Evolutionary conservation across 148 eudicot genomes (phyloP).

Genomic region (Diospyros kaki): DNA sequence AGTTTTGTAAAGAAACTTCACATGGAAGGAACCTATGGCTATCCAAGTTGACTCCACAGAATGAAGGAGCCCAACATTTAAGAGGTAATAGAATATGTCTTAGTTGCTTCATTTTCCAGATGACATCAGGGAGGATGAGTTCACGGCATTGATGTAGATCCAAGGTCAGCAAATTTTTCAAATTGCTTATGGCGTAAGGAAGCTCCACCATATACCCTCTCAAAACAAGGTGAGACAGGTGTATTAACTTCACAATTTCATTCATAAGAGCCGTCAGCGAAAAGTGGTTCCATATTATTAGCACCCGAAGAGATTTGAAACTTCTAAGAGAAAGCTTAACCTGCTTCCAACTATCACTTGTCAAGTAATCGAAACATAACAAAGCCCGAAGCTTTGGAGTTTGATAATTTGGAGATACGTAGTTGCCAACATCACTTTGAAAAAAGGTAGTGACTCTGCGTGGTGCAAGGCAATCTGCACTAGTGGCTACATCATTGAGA

Average conservation of each 20-base stretch:
- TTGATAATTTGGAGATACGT: neutral
- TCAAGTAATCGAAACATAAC: neutral
- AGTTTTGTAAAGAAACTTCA: too few species aligned
- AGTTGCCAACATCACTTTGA: too few species aligned
- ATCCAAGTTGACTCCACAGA: neutral
- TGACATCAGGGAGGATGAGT: neutral
- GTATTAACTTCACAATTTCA: conserved; percentile 8
- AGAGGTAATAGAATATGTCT: neutral
- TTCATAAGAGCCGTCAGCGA: neutral
- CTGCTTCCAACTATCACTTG: neutral
- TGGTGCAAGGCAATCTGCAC: neutral
- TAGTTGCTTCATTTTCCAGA: neutral
- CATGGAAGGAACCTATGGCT: neutral
- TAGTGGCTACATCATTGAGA: neutral
- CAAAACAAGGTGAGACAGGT: conserved; percentile 2
- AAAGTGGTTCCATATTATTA: too few species aligned
- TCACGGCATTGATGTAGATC: neutral
- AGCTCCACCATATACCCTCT: neutral
- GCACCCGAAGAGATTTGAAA: neutral
- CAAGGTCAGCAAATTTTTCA: conserved; percentile 2
- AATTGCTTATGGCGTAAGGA: conserved; percentile 2
- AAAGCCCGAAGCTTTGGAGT: conserved; percentile 5
- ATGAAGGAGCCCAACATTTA: neutral
- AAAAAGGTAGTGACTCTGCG: neutral
- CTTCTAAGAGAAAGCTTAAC: neutral